Evolutionary conservation across 2,329 filamentous ascomycete genomes (phyloP).

Genomic region (Xylaria sp.): DNA sequence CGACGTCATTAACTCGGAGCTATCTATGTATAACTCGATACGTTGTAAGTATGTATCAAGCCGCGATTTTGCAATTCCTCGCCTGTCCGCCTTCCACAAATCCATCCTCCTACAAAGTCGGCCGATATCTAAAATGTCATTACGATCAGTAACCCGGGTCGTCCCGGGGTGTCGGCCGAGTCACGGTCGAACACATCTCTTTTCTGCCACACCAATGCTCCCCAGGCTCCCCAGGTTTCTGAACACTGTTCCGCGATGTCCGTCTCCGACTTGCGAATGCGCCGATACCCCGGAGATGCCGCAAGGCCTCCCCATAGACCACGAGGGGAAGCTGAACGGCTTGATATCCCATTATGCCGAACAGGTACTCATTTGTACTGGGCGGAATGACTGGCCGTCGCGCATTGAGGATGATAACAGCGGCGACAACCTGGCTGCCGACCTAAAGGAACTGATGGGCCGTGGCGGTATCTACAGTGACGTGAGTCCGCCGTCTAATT

Average conservation of each 20-base stretch:
- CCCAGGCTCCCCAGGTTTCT: constrained; percentile 30
- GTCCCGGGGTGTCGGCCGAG: constrained; percentile 21
- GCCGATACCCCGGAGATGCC: constrained; percentile 72
- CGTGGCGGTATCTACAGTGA: constrained; percentile 73
- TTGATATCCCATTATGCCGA: constrained; percentile 82
- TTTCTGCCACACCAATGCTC: neutral
- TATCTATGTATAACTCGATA: constrained; percentile 22
- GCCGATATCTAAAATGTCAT: constrained; percentile 37
- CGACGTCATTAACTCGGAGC: constrained; percentile 33
- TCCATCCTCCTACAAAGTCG: neutral
- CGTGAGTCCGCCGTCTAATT: constrained; percentile 56
- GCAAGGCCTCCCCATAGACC: constrained; percentile 77
- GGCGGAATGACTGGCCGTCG: constrained; percentile 81
- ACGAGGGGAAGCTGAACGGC: constrained; percentile 73
- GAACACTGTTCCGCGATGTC: constrained; percentile 67
- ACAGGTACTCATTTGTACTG: constrained; percentile 86
- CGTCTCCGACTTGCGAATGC: constrained; percentile 80
- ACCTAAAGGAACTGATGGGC: constrained; percentile 76
- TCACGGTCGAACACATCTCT: constrained; percentile 1
- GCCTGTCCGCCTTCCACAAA: neutral
- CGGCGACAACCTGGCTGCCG: constrained; percentile 72
- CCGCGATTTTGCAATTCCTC: neutral
- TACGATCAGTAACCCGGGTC: constrained; percentile 38
- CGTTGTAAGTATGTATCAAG: neutral
- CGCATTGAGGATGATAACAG: constrained; percentile 84